These are phyloP conservation scores for Neoboletus subvelutipes DNA, from an alignment of 768 basidiomycete genomes.

Conservation along the genomic window DNA sequence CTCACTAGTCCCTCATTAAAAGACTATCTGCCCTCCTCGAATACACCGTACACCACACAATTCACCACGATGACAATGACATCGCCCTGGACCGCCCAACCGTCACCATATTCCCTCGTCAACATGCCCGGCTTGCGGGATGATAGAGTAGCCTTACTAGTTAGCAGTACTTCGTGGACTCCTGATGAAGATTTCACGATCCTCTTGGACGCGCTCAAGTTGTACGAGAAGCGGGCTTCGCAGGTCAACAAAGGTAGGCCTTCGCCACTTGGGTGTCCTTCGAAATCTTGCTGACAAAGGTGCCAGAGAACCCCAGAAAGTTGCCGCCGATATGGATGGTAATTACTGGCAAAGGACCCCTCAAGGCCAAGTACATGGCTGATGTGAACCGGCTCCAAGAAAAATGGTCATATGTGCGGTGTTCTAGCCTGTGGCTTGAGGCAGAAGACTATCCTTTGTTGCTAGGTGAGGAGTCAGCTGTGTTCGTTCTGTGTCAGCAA, in stretches of 20 bases:
- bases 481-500: neutral
- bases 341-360: constrained; percentile 89
- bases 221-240: constrained; percentile 64
- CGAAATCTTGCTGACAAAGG: neutral
- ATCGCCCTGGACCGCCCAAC: constrained; percentile 25
- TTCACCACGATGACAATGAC: constrained; percentile 48
- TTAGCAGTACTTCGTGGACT: constrained; percentile 97
- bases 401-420: constrained; percentile 74
- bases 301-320: constrained; percentile 20
- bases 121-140: constrained; percentile 51
- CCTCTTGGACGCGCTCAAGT: constrained; percentile 68
- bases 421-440: constrained; percentile 84
- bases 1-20: constrained; percentile 37
- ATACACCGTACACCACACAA: constrained; percentile 57
- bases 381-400: constrained; percentile 57
- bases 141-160: constrained; percentile 81
- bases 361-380: constrained; percentile 70
- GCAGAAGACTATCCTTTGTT: constrained; percentile 87
- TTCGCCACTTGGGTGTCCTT: neutral
- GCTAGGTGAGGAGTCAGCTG: constrained; percentile 53
- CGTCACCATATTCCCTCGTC: constrained; percentile 12
- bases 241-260: constrained; percentile 24
- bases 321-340: constrained; percentile 81
- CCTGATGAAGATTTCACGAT: constrained; percentile 93
- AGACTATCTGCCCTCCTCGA: constrained; percentile 53